Conservation (phyloP, 73 alveolate genomes). For the Tetrahymena elliotti region DNA sequence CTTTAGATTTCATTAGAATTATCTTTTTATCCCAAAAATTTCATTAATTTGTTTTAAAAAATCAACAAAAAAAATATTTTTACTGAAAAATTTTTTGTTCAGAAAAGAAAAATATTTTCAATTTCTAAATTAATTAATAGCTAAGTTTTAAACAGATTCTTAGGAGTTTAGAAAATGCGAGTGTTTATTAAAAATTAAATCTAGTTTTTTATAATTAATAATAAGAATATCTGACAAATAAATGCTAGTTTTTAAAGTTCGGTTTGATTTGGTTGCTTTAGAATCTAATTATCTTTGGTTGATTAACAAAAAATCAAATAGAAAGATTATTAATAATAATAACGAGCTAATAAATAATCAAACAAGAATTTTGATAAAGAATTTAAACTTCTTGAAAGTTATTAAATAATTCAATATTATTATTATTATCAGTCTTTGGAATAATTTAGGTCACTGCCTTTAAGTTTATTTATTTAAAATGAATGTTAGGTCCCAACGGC, state of each 20-base stretch:
- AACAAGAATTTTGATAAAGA: not conserved
- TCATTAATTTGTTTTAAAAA: too few species aligned
- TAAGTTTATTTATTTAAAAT: not conserved
- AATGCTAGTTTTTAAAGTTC: not conserved
- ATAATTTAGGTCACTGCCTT: not conserved
- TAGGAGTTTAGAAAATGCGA: too few species aligned
- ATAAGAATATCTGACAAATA: not conserved
- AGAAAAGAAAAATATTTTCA: too few species aligned
- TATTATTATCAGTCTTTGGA: not conserved
- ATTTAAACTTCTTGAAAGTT: not conserved
- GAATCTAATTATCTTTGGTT: not conserved
- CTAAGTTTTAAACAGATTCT: not conserved
- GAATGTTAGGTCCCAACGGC: not conserved
- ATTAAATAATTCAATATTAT: too few species aligned
- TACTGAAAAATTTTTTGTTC: too few species aligned
- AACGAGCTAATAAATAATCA: not conserved
- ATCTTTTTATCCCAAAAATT: too few species aligned
- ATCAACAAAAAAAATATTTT: too few species aligned
- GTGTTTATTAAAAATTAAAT: not conserved
- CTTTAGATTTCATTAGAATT: too few species aligned
- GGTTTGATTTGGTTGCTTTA: not conserved
- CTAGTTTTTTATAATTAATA: not conserved
- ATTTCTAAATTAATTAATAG: too few species aligned
- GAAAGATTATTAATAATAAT: not conserved
- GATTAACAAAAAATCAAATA: not conserved